phyloP scores from a whole-genome alignment of 371 early-diverging fungal genomes.

The Nosema bombycis region DNA sequence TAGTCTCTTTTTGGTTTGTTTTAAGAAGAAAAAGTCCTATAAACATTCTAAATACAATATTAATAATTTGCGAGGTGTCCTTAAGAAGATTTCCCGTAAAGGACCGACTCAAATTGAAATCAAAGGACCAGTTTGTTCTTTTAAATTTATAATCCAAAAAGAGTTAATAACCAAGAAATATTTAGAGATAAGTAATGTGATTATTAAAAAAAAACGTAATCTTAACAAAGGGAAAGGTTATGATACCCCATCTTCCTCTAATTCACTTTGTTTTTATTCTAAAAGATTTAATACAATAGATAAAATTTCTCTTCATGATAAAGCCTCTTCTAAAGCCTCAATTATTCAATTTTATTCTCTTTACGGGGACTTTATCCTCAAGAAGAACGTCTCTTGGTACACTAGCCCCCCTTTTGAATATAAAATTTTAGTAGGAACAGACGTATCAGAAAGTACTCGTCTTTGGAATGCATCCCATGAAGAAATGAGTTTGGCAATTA shows the following conservation, averaged over 20 bases:
- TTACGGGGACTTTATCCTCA: not conserved
- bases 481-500: slow-evolving; percentile 29
- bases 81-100: not conserved
- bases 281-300: not conserved
- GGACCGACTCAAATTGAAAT: not conserved
- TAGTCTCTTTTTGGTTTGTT: not conserved
- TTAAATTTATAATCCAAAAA: not conserved
- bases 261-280: not conserved
- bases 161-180: not conserved
- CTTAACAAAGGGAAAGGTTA: not conserved
- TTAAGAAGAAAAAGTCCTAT: not conserved
- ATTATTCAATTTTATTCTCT: not conserved
- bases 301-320: not conserved
- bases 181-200: not conserved
- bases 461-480: slow-evolving; percentile 25
- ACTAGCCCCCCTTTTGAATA: not conserved
- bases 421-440: slow-evolving; percentile 26
- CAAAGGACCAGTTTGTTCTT: not conserved
- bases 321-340: not conserved
- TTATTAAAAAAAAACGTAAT: not conserved
- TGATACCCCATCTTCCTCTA: not conserved
- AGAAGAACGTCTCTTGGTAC: not conserved
- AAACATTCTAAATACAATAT: too few relatives aligned
- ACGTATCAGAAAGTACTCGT: slow-evolving; percentile 29
- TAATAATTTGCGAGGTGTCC: not conserved